Evolutionary conservation across 2,329 filamentous ascomycete species (phyloP), one percentile per base, ranked within the genome.

Genomic region (Cytospora piceicola): DNA sequence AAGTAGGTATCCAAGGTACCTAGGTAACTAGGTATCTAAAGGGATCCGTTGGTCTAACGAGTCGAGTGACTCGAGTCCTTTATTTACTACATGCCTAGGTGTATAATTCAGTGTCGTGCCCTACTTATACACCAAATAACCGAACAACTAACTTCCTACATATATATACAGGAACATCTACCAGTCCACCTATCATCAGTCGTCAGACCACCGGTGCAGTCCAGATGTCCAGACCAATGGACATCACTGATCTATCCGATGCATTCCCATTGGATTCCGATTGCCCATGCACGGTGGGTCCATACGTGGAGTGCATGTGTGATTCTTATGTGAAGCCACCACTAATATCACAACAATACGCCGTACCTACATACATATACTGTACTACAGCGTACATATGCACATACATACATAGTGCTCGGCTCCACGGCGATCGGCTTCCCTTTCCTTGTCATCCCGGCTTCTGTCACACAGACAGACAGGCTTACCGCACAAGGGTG

Each of bases 381-480:
- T n/a, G n/a, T n/a, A n/a, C n/a, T n/a, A n/a, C 17, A n/a, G 15
- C 15, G 17, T n/a, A 46, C 20, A n/a, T 46, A 46, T n/a, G 42
- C 17, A 22, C 42, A 20, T 49, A 22, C 42, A 20, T 49, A 24
- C 8, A 9, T 22, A 49, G n/a, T 24, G 9, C n/a, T 24, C n/a
- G 46, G 46, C 46, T 49, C 46, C 8, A 24, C n/a, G 46, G 46
- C n/a, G 46, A 49, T 49, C 46, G 46, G n/a, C 46, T 49, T 49
- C n/a, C 46, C n/a, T 49, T 36, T 49, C 46, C 46, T 49, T 49
- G 46, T 49, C 11, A 22, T 49, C 46, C 24, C n/a, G 14, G 15
- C 46, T 49, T 12, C 46, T 49, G 20, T 20, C 42, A 46, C 32
- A 36, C 14, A 15, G 11, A 36, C 42, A 46, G 4, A 36, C 14